These are phyloP conservation scores for Penicillium bialowiezense DNA, from an alignment of 495 filamentous ascomycete genomes.

Conservation along the genomic window DNA sequence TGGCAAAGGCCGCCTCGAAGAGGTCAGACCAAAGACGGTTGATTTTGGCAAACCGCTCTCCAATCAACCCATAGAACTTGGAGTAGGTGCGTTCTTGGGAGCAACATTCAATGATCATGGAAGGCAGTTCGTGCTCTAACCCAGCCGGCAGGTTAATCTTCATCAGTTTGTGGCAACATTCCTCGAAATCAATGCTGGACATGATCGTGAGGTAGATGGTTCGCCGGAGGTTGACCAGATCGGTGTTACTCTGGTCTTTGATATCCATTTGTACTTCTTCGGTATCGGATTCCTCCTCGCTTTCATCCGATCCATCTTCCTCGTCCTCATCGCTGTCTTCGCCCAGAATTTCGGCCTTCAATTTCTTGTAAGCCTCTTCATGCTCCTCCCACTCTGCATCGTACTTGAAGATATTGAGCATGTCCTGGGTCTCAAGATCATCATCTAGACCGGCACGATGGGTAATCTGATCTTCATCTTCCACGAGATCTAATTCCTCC, in stretches of 20 bases:
- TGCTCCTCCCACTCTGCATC: conserved; percentile 87
- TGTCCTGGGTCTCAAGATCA: conserved; percentile 77
- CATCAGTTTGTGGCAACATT: conserved; percentile 93
- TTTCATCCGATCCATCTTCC: conserved; percentile 66
- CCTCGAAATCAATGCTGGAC: conserved; percentile 91
- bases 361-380: conserved; percentile 82
- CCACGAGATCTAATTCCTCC: conserved; percentile 91
- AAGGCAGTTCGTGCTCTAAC: conserved; percentile 83
- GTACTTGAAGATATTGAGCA: conserved; percentile 91
- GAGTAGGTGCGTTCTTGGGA: conserved; percentile 93
- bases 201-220: conserved; percentile 98
- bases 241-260: conserved; percentile 94
- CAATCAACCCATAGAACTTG: conserved; percentile 93
- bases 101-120: conserved; percentile 96
- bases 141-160: conserved; percentile 86
- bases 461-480: conserved; percentile 97
- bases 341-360: conserved; percentile 91
- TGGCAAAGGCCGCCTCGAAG: conserved; percentile 82
- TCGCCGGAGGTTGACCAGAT: conserved; percentile 87
- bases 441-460: conserved; percentile 77
- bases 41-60: conserved; percentile 90
- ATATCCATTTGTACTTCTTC: conserved; percentile 80
- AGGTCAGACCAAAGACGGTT: conserved; percentile 92
- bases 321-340: conserved; percentile 80
- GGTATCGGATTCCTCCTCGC: conserved; percentile 74